These are phyloP conservation scores for Neoscytalidium dimidiatum DNA, from an alignment of 2,329 filamentous ascomycete genomes.

Conservation along the genomic window DNA sequence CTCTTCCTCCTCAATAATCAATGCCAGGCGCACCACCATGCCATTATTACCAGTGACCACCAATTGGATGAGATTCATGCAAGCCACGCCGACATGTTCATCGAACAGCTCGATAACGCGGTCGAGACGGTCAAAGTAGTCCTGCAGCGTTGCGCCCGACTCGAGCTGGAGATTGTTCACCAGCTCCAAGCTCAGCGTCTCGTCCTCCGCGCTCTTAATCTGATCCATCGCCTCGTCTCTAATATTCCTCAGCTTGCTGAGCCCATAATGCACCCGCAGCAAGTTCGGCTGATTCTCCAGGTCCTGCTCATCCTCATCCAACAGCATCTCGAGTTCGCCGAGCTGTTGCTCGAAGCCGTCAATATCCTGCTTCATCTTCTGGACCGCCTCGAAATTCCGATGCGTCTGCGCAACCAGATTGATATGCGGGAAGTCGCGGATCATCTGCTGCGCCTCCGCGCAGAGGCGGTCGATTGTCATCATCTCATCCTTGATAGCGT, in stretches of 20 bases:
- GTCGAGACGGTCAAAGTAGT: constrained; percentile 86
- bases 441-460: constrained; percentile 96
- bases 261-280: constrained; percentile 84
- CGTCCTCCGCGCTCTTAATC: constrained; percentile 78
- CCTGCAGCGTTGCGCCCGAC: constrained; percentile 71
- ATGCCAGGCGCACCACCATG: constrained; percentile 84
- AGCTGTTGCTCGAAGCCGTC: constrained; percentile 83
- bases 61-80: constrained; percentile 85
- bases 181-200: constrained; percentile 78
- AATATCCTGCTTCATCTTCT: constrained; percentile 89
- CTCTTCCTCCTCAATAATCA: constrained; percentile 94
- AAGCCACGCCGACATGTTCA: constrained; percentile 85
- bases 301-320: constrained; percentile 82
- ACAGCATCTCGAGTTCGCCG: constrained; percentile 71
- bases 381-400: constrained; percentile 90
- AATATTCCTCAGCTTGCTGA: constrained; percentile 90
- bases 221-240: constrained; percentile 96
- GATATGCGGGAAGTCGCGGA: constrained; percentile 92
- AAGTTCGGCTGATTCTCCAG: constrained; percentile 90
- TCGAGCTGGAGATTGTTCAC: constrained; percentile 71
- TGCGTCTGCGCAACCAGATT: constrained; percentile 92
- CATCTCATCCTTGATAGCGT: constrained; percentile 96
- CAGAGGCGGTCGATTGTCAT: constrained; percentile 98
- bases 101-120: constrained; percentile 93
- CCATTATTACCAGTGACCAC: constrained; percentile 85